Conservation (phyloP, 108 stramenopile genomes). For the Nitzschia putrida region DNA sequence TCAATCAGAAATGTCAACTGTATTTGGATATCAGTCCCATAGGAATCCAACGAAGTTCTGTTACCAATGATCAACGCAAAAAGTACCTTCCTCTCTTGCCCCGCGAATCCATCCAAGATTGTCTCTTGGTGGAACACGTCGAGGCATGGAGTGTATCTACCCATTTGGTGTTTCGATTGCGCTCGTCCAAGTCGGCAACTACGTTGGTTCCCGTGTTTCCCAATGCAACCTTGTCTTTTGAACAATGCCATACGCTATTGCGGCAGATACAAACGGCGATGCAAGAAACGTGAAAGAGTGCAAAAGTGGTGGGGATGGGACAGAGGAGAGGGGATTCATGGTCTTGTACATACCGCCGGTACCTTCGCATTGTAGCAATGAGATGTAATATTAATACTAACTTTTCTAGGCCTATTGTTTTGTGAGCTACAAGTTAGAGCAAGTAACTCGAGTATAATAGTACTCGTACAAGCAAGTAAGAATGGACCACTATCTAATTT, state of each 20-base stretch:
- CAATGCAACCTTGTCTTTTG: slow-evolving; percentile 28
- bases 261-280: slow-evolving; percentile 30
- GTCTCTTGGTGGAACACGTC: slow-evolving; percentile 33
- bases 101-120: slow-evolving; percentile 24
- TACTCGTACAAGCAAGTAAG: no score
- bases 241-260: slow-evolving; percentile 26
- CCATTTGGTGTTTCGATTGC: slow-evolving; percentile 32
- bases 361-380: no score
- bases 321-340: no score
- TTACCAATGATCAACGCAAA: neutral
- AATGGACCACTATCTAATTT: no score
- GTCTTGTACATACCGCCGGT: no score
- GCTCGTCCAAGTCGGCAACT: neutral
- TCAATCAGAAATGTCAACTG: slow-evolving; percentile 11
- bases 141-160: slow-evolving; percentile 22
- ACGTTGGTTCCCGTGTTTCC: slow-evolving; percentile 32
- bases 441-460: no score
- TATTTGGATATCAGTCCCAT: slow-evolving; percentile 22
- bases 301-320: no score
- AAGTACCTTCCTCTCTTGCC: slow-evolving; percentile 29
- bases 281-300: slow-evolving; percentile 4
- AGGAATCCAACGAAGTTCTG: slow-evolving; percentile 30
- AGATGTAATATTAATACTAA: no score
- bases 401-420: no score
- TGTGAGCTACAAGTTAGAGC: no score